Evolutionary conservation across 78 protist species (phyloP).

Genomic region (Anaeramoeba flamelloides): DNA sequence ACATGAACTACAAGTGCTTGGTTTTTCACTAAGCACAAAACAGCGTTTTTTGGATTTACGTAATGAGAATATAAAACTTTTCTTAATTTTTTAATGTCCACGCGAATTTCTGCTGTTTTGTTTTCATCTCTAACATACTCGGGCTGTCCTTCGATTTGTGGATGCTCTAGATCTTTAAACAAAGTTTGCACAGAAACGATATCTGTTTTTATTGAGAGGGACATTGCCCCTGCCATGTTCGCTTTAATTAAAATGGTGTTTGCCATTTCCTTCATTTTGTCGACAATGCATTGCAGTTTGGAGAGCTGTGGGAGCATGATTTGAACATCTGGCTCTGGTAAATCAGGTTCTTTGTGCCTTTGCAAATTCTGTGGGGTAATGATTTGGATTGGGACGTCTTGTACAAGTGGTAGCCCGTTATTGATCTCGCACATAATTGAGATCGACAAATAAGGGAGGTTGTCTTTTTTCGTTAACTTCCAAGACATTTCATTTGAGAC

Average conservation of each 20-base stretch:
- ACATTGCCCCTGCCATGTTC: not conserved
- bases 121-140: not conserved
- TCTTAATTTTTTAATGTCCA: not conserved
- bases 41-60: not conserved
- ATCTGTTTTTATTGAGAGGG: not conserved
- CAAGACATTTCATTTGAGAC: too few relatives aligned
- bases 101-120: not conserved
- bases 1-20: not conserved
- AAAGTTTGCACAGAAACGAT: not conserved
- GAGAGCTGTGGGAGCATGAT: not conserved
- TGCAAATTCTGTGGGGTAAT: not conserved
- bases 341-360: not conserved
- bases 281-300: not conserved
- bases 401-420: too few relatives aligned
- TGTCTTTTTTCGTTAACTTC: too few relatives aligned
- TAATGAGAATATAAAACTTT: not conserved
- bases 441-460: too few relatives aligned
- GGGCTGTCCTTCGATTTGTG: not conserved
- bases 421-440: too few relatives aligned
- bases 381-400: not conserved
- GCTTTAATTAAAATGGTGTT: not conserved
- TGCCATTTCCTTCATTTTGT: not conserved
- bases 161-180: not conserved
- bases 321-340: not conserved
- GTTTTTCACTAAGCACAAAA: not conserved